phyloP scores from a whole-genome alignment of 2,329 filamentous ascomycete species.

The Pestalotiopsis fici region DNA sequence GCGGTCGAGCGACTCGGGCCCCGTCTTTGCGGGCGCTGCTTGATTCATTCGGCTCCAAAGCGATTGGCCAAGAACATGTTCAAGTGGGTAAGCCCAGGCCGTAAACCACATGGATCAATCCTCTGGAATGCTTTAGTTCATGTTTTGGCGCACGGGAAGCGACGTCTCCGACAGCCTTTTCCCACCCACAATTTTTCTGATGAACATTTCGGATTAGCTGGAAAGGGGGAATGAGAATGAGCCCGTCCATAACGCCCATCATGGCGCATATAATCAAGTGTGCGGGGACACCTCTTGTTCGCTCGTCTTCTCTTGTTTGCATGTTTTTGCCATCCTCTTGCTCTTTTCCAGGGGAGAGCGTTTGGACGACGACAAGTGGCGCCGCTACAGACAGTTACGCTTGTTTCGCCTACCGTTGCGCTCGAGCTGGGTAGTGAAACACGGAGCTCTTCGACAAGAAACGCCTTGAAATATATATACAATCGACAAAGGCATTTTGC shows the following conservation, averaged over 20 bases:
- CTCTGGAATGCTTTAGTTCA: neutral
- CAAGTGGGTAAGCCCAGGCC: neutral
- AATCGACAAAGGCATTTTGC: neutral
- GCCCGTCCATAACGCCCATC: neutral
- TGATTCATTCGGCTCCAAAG: neutral
- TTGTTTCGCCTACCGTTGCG: neutral
- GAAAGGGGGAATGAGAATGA: neutral
- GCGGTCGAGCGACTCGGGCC: neutral
- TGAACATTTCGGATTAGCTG: neutral
- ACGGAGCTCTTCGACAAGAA: conserved; percentile 1
- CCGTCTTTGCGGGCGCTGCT: neutral
- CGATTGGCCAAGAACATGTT: neutral
- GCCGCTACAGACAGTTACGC: no score
- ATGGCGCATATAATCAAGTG: neutral
- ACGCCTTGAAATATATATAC: neutral
- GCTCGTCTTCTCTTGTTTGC: neutral
- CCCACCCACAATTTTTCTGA: neutral
- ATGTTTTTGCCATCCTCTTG: neutral
- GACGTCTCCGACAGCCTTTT: neutral
- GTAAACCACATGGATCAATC: neutral
- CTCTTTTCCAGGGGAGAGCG: neutral
- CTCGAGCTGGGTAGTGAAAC: conserved; percentile 5
- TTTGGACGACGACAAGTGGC: neutral
- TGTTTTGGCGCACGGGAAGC: conserved; percentile 7
- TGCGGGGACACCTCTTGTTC: neutral